Conservation (phyloP, 2,329 filamentous ascomycete species). For the Aspergillus neotritici region DNA sequence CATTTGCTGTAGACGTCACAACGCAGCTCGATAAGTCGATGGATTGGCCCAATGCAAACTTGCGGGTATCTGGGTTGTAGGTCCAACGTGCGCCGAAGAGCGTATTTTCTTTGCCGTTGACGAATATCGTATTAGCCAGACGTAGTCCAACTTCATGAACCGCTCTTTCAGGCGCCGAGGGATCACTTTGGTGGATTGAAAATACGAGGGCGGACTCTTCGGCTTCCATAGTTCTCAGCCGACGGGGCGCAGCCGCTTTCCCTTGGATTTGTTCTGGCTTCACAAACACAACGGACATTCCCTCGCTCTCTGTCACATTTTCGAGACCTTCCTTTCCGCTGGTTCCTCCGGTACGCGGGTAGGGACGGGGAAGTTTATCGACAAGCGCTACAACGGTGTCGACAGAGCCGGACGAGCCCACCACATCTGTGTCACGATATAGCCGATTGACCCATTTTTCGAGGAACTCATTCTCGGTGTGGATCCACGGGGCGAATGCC, state of each 20-base stretch:
- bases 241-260: conserved; percentile 24
- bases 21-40: conserved; percentile 29
- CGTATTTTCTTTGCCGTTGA: conserved; percentile 39
- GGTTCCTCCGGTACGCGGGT: neutral
- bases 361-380: conserved; percentile 29
- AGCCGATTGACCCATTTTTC: conserved; percentile 25
- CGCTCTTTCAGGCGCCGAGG: conserved; percentile 1
- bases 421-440: conserved; percentile 12
- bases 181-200: conserved; percentile 14
- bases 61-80: conserved; percentile 16
- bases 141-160: conserved; percentile 34
- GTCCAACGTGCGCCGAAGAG: conserved; percentile 34
- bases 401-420: conserved; percentile 7
- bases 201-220: conserved; percentile 32
- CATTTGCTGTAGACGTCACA: conserved; percentile 16
- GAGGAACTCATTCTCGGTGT: conserved; percentile 27
- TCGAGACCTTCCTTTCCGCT: neutral
- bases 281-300: conserved; percentile 31
- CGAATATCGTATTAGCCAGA: conserved; percentile 39
- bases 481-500: conserved; percentile 34
- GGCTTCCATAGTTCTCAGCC: conserved; percentile 23
- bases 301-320: conserved; percentile 20
- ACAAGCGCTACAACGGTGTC: conserved; percentile 33
- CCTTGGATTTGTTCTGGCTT: conserved; percentile 22
- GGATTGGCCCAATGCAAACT: conserved; percentile 21